Base-by-base conservation (phyloP, 495 filamentous ascomycete genomes). In the Penicillium roqueforti region DNA sequence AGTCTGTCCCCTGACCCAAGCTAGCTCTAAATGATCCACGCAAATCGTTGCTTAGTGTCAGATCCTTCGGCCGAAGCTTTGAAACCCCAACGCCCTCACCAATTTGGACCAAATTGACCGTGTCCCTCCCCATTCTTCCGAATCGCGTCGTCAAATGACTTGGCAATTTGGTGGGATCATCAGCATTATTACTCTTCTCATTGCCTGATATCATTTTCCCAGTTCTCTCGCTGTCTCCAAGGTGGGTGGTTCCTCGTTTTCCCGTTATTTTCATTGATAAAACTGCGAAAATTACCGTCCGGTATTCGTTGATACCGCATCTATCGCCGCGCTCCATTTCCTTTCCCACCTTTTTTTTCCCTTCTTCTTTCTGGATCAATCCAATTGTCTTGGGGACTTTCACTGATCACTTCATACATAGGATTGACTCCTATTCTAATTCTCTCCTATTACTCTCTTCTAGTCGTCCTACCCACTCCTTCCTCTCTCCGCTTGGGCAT, bases 331-430 rank as follows among this genome's bases (percentile, higher is more conserved):
- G 32, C 32, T 36, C 32, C 32, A 59, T 65, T 56, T 56, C n/a
- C 57, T 54, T 64, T 64, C 63, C 63, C 66, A 61, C 58, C 62
- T 68, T 60, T 68, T 71, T 64, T 69, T 68, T 63, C 60, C 32
- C 29, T 49, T 56, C 41, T 31, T 46, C 49, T 42, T 53, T 52
- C 29, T 51, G 47, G 47, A 16, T 28, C 26, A 29, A 45, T 45
- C 25, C 25, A 51, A 42, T 43, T 52, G 50, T 31, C 26, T 47
- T 47, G 29, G 44, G 44, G 29, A 26, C 16, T 39, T 38, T 28
- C n/a, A 50, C 47, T 39, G 47, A 39, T 28, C 40, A 5, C 14
- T 45, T 50, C 32, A 25, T 10, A 31, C 36, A 22, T 47, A 47
- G 44, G 44, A 47, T 47, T 34, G 44, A 47, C 44, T 47, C 44